Conservation (phyloP, 345 rosid genomes). For the Gossypium anomalum region DNA sequence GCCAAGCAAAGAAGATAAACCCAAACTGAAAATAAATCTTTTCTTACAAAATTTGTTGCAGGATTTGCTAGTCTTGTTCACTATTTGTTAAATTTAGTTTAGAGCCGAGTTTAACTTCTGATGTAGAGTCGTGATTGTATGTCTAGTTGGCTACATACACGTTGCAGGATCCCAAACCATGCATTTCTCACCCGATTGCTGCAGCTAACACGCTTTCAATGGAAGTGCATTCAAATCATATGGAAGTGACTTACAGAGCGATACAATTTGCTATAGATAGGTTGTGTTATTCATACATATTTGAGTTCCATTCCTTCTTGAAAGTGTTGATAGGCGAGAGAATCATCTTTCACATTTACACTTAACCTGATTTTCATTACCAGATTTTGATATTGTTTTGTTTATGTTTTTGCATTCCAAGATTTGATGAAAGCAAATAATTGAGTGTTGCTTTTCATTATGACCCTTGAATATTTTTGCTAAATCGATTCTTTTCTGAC, state of each 20-base stretch:
- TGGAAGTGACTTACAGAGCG: neutral
- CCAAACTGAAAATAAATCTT: neutral
- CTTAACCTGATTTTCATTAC: neutral
- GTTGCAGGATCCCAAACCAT: neutral
- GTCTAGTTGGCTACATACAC: neutral
- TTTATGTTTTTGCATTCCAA: neutral
- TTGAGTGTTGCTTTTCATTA: neutral
- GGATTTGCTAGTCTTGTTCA: neutral
- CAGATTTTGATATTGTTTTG: neutral
- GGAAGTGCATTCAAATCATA: neutral
- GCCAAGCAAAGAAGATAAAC: neutral
- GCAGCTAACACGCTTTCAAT: neutral
- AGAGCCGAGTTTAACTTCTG: neutral
- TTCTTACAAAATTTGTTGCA: neutral
- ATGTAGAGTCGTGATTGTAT: neutral
- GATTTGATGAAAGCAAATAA: neutral
- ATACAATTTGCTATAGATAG: neutral
- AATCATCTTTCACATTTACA: constrained; percentile 3
- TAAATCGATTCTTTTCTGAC: neutral
- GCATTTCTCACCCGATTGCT: neutral
- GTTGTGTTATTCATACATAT: neutral
- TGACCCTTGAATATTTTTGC: neutral
- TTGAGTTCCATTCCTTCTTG: neutral
- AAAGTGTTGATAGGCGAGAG: neutral
- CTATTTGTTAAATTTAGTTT: neutral